A percentile compares a stretch with the other conserved stretches of the same genome.
phyloP scores from a whole-genome alignment of 495 filamentous ascomycete genomes.

The Pseudotulostoma volvatum region DNA sequence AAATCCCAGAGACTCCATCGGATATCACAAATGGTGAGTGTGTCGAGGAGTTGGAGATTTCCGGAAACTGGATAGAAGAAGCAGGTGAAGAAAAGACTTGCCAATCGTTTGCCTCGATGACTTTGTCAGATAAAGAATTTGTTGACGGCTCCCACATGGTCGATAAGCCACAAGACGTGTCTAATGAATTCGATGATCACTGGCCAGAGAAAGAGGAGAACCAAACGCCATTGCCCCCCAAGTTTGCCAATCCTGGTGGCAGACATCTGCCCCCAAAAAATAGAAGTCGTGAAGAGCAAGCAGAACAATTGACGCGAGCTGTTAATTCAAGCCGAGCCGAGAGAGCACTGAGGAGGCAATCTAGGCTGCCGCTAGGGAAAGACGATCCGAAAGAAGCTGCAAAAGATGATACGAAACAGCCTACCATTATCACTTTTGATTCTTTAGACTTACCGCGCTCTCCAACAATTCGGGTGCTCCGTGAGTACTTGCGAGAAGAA shows the following conservation, averaged over 20 bases:
- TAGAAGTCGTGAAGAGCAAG: not conserved
- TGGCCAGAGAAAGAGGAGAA: constrained; percentile 18
- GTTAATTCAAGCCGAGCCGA: not conserved
- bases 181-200: constrained; percentile 6
- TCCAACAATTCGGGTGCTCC: constrained; percentile 45
- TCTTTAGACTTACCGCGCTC: constrained; percentile 52
- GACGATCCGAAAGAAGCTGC: not conserved
- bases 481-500: constrained; percentile 62
- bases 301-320: not conserved
- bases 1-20: constrained; percentile 23
- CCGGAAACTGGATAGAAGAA: not conserved
- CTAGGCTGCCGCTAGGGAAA: not conserved
- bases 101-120: constrained; percentile 16
- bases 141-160: not conserved
- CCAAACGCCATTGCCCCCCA: constrained; percentile 4
- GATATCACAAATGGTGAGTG: constrained; percentile 2
- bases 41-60: not conserved
- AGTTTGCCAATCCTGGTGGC: constrained; percentile 3
- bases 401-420: constrained; percentile 18
- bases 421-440: constrained; percentile 77
- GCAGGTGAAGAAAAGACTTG: constrained; percentile 10
- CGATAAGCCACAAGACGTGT: constrained; percentile 1
- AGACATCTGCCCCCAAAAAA: not conserved
- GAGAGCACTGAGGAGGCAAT: not conserved
- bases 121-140: constrained; percentile 5